Conservation (phyloP, 2,329 filamentous ascomycete species). For the Immersiporthe knoxdaviesiana region DNA sequence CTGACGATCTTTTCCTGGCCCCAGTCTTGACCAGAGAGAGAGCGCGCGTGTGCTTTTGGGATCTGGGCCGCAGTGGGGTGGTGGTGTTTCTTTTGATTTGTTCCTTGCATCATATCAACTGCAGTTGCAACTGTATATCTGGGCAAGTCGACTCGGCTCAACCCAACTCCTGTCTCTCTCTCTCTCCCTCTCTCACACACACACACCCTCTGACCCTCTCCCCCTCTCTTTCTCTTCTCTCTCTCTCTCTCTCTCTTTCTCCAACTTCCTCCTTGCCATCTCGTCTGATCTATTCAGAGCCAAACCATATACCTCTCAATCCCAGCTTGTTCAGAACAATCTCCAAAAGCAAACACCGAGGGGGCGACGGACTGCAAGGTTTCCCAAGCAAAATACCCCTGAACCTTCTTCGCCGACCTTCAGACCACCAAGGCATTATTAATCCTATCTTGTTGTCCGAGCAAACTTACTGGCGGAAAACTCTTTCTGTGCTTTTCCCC, state of each 20-base stretch:
- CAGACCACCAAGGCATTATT: background rate
- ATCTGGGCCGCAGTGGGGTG: background rate
- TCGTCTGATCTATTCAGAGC: constrained; percentile 5
- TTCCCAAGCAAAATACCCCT: background rate
- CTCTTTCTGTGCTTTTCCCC: background rate
- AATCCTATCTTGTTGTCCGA: background rate
- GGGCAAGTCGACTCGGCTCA: background rate
- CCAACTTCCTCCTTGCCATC: constrained; percentile 4
- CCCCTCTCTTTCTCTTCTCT: background rate
- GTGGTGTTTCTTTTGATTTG: background rate
- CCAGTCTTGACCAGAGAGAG: background rate
- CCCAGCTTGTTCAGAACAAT: background rate
- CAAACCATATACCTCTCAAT: background rate
- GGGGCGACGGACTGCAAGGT: background rate
- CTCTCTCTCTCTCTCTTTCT: too few species aligned
- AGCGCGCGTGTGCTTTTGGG: too few species aligned
- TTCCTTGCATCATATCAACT: background rate
- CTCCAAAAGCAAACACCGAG: background rate
- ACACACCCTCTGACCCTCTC: too few species aligned
- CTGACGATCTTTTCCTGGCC: background rate
- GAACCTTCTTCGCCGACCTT: background rate
- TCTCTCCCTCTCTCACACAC: too few species aligned
- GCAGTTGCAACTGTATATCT: background rate
- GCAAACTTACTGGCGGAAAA: background rate
- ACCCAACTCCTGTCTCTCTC: background rate